phyloP scores from a whole-genome alignment of 768 basidiomycete genomes.

The Exsudoporus frostii region DNA sequence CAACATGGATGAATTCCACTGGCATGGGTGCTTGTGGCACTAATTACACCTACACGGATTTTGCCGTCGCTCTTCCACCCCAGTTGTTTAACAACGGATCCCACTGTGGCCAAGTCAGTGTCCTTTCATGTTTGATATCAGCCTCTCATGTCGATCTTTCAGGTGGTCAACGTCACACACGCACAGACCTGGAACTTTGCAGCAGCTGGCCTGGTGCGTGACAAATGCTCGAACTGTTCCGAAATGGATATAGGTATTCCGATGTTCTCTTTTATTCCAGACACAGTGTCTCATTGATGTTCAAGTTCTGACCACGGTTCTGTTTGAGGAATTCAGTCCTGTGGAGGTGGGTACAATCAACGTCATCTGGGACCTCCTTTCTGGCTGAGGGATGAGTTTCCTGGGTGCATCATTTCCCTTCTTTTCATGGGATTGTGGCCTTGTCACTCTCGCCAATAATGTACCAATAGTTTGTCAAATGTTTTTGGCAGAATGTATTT shows the following conservation, averaged over 20 bases:
- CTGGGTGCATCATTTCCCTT: conserved; percentile 8
- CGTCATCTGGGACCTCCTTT: no score
- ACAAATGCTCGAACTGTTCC: conserved; percentile 57
- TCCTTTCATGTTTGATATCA: not conserved
- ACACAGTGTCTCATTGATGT: not conserved
- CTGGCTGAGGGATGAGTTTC: no score
- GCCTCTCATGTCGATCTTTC: conserved; percentile 7
- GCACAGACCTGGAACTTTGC: conserved; percentile 46
- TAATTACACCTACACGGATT: conserved; percentile 42
- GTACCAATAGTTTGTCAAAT: no score
- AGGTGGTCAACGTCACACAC: conserved; percentile 61
- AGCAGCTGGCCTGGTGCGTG: conserved; percentile 48
- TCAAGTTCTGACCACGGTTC: conserved; percentile 58
- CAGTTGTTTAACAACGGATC: conserved; percentile 48
- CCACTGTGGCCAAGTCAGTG: conserved; percentile 58
- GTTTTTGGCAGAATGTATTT: no score
- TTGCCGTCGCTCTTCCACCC: conserved; percentile 58
- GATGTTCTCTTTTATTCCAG: not conserved
- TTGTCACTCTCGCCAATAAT: no score
- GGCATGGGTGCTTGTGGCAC: conserved; percentile 64
- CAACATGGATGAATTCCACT: conserved; percentile 62
- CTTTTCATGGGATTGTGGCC: no score
- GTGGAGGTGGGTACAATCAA: no score
- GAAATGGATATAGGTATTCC: conserved; percentile 50
- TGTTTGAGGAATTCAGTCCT: no score